Base-by-base conservation (phyloP, 2,329 filamentous ascomycete genomes). In the Blastomyces parvus region DNA sequence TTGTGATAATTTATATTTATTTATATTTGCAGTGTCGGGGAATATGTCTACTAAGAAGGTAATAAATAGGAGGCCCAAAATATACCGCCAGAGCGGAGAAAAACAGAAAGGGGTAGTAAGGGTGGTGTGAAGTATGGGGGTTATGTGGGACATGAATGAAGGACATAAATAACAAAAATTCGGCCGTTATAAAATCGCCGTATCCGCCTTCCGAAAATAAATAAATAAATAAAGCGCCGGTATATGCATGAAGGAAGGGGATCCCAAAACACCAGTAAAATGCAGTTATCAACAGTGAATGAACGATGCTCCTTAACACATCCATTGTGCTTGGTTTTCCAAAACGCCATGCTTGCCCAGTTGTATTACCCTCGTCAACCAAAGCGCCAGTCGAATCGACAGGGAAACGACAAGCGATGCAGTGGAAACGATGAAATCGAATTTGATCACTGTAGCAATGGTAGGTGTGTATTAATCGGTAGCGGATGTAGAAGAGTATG, bases 1-100 rank as follows among this genome's bases (percentile, higher is more conserved):
- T 36, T 36, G 33, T 36, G 8, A 36, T 36, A 36, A 53, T 19
- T 55, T 17, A n/a, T 33, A 33, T 7, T 69, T 33, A 33, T 7
- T 69, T 74, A 69, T 64, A 70, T 70, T 50, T 50, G 46, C 9
- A 27, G 17, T 55, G 17, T 5, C 1, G 8, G 38, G 6, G 33
- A 22, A 57, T 17, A 11, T 57, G 22, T 57, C 53, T 38, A 25
- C 53, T 36, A 57, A 38, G 30, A 40, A 38, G 40, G n/a, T 57
- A n/a, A 22, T 36, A 57, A 38, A 11, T 19, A 22, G 14, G 25
- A 14, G 17, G 19, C 42, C 6, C 11, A 57, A 40, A 40, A 19
- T 11, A n/a, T 9, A 55, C 22, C 30, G 30, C 52, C 30, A 36
- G 36, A 52, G 11, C 3, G 14, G 38, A 38, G 33, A 9, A 56